phyloP scores from a whole-genome alignment of 768 basidiomycete genomes.

The Amanita exitialis region DNA sequence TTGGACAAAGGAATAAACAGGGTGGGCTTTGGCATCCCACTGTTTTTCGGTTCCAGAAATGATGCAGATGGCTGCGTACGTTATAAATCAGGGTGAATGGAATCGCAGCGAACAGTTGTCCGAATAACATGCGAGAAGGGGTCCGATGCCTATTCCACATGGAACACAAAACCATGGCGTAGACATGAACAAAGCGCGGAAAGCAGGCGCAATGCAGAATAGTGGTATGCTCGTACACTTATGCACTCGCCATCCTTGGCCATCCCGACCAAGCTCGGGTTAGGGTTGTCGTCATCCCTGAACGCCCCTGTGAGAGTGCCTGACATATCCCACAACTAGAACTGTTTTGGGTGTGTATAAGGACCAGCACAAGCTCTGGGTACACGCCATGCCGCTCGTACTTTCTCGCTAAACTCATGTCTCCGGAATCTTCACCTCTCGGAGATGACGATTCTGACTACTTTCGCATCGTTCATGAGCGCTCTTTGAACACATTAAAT shows the following conservation, averaged over 20 bases:
- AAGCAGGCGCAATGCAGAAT: too few relatives aligned
- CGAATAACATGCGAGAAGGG: slow-evolving; percentile 57
- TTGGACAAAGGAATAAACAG: slow-evolving; percentile 38
- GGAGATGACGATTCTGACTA: slow-evolving; percentile 38
- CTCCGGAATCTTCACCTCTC: slow-evolving; percentile 12
- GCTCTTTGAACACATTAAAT: slow-evolving; percentile 47
- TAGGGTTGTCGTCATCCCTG: slow-evolving; percentile 2
- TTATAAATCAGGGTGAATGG: slow-evolving; percentile 49
- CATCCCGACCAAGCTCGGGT: neutral
- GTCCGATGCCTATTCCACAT: slow-evolving; percentile 16
- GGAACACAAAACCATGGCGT: too few relatives aligned
- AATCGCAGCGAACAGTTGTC: slow-evolving; percentile 49
- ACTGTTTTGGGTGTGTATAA: neutral
- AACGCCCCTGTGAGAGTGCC: neutral
- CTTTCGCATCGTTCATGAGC: slow-evolving; percentile 43
- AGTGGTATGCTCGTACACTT: too few relatives aligned
- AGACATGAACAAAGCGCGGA: too few relatives aligned
- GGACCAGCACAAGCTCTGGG: neutral
- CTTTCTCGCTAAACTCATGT: slow-evolving; percentile 13
- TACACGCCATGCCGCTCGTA: slow-evolving; percentile 11
- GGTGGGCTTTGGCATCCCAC: neutral
- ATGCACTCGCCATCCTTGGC: neutral
- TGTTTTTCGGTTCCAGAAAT: neutral
- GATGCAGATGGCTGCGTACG: slow-evolving; percentile 24
- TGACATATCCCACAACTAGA: slow-evolving; percentile 1